phyloP scores from a whole-genome alignment of 2,329 filamentous ascomycete genomes.

The Davidsoniella neocaledoniae region DNA sequence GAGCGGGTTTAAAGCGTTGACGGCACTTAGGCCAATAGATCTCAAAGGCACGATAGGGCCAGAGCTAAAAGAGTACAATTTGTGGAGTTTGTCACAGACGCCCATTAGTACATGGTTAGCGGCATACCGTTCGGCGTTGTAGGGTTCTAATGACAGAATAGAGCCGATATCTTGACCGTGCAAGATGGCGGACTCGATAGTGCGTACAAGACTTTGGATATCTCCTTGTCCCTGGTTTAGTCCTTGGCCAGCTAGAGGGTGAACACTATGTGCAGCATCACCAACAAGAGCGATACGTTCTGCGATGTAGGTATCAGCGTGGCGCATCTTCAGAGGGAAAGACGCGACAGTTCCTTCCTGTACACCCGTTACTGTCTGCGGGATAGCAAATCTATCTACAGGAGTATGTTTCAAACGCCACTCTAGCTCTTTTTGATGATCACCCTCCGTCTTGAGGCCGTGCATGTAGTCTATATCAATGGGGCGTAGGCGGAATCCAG shows the following conservation, averaged over 20 bases:
- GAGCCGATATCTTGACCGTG: constrained; percentile 82
- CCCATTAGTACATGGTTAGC: constrained; percentile 66
- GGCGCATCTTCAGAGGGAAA: constrained; percentile 79
- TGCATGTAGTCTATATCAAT: constrained; percentile 77
- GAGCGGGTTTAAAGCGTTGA: constrained; percentile 56
- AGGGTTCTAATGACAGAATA: constrained; percentile 60
- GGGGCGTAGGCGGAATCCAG: constrained; percentile 67
- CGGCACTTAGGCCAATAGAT: constrained; percentile 57
- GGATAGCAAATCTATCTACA: constrained; percentile 36
- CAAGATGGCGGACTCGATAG: constrained; percentile 58
- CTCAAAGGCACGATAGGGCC: constrained; percentile 68
- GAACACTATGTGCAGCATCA: constrained; percentile 87
- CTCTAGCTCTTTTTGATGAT: constrained; percentile 57
- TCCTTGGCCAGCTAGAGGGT: constrained; percentile 87
- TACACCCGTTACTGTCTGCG: constrained; percentile 49
- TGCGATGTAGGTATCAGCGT: constrained; percentile 83
- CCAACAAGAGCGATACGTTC: constrained; percentile 85
- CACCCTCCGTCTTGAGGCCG: constrained; percentile 28
- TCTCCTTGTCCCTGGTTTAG: constrained; percentile 88
- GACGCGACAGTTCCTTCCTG: constrained; percentile 70
- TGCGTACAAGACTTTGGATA: constrained; percentile 58
- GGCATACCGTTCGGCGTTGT: constrained; percentile 65
- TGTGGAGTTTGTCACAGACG: constrained; percentile 79
- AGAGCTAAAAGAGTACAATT: constrained; percentile 66
- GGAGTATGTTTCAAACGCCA: constrained; percentile 66